Base-by-base conservation (phyloP, 371 early-diverging fungal genomes). In the Phascolomyces articulosus region DNA sequence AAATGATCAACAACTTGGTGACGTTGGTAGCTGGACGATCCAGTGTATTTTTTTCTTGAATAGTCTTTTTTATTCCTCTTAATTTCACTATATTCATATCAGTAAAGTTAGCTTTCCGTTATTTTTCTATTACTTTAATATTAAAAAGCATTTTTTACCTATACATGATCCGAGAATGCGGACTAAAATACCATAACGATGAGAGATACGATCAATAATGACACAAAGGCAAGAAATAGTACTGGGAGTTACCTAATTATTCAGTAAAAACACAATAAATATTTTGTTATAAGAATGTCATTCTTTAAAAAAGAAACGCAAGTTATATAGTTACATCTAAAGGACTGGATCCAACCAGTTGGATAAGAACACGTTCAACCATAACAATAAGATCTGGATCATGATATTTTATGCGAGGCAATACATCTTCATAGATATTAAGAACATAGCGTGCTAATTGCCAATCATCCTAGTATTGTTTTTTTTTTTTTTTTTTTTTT, bases 181-280 rank as follows among this genome's bases (percentile, higher is more conserved):
- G 28, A 89, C 84, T 4, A 95, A 64, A 53, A 87, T 85, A 41
- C 65, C 68, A 58, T 89, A 89, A 28, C 87, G 84, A 34, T 82
- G 67, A 0, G 94, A 93, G 13, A 89, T 83, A 18, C 72, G 71
- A 13, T 78, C 79, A 0, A 92, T 84, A 38, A 95, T 78, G 0
- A 75, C 77, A 70, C 93, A 90, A 6, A 96, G 79, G 49, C 93
- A 94, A 8, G 90, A 90, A 3, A 92, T 86, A 9, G 89, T 90
- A 10, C 80, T 78, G 1, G 86, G 69, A 7, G 94, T 80, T 31
- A 93, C 75, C 75, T 86, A n/a, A 15, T 16, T 13, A 16, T 16
- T 6, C 8, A 47, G 8, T 47, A 47, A 47, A 47, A 47, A 20
- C 21, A 16, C 8, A 44, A 47, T 2, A 47, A 51, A 18, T 13